These are phyloP conservation scores for Paraphoma sp. DNA, from an alignment of 2,329 filamentous ascomycete species.

Conservation along the genomic window DNA sequence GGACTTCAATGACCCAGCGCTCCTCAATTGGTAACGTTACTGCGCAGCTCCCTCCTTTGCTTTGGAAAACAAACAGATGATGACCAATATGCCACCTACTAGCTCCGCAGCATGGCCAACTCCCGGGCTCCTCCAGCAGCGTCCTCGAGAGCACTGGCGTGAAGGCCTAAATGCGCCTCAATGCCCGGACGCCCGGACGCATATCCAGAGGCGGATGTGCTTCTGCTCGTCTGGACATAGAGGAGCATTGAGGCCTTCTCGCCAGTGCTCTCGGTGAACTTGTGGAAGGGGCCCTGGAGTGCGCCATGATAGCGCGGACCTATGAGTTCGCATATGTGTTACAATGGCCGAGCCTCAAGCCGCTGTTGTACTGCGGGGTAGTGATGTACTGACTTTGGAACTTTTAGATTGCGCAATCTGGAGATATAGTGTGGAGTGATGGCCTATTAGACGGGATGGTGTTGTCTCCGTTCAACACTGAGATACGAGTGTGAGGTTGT, in stretches of 20 bases:
- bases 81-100: conserved; percentile 6
- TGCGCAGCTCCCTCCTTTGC: background rate
- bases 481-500: no score
- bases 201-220: background rate
- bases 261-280: background rate
- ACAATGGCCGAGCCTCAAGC: conserved; percentile 13
- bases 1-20: conserved; percentile 8
- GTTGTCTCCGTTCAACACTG: no score
- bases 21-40: conserved; percentile 4
- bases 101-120: background rate
- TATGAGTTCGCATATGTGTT: conserved; percentile 9
- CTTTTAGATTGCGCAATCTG: background rate
- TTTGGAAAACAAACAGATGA: background rate
- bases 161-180: background rate
- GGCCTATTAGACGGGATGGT: no score
- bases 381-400: background rate
- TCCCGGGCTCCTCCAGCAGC: background rate
- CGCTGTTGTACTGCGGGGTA: conserved; percentile 9
- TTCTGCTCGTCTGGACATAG: background rate
- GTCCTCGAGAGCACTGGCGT: background rate
- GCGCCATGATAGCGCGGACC: background rate
- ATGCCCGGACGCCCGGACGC: no score
- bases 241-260: background rate
- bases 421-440: no score
- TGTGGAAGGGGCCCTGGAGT: background rate